Conservation (phyloP, 176 grass and related monocot species). For the Triticum monococcum region DNA sequence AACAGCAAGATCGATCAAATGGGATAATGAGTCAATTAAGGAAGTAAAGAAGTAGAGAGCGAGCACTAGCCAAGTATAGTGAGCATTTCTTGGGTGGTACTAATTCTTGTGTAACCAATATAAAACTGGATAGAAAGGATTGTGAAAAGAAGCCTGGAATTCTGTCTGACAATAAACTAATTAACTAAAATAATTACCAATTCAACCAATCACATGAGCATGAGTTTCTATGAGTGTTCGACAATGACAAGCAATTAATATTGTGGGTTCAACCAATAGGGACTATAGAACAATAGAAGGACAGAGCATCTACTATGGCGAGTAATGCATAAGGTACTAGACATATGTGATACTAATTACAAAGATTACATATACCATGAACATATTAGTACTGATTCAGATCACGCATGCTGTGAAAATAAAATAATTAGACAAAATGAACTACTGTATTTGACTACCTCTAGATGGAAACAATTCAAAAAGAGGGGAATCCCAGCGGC, state of each 20-base stretch:
- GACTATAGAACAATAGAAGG: neutral
- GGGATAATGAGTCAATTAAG: neutral
- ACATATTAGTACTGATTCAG: neutral
- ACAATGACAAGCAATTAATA: neutral
- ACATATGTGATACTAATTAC: neutral
- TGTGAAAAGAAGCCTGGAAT: constrained; percentile 6
- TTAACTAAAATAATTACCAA: neutral
- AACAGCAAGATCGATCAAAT: constrained; percentile 18
- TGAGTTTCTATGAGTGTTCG: neutral
- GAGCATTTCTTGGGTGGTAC: neutral
- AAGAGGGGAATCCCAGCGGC: constrained; percentile 94
- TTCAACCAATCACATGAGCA: neutral
- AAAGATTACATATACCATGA: neutral
- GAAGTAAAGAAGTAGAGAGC: neutral
- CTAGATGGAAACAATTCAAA: constrained; percentile 85
- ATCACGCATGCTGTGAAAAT: neutral
- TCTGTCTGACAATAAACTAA: neutral
- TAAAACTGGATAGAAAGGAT: neutral
- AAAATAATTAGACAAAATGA: neutral
- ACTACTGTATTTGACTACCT: constrained; percentile 44
- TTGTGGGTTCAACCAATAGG: neutral
- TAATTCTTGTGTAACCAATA: neutral
- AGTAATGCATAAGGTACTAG: neutral
- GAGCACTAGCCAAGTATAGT: neutral
- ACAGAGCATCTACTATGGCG: neutral